Evolutionary conservation across 352 stramenopile species (phyloP), one percentile per base, ranked within the genome.

Genomic region (Phytopythium vexans): DNA sequence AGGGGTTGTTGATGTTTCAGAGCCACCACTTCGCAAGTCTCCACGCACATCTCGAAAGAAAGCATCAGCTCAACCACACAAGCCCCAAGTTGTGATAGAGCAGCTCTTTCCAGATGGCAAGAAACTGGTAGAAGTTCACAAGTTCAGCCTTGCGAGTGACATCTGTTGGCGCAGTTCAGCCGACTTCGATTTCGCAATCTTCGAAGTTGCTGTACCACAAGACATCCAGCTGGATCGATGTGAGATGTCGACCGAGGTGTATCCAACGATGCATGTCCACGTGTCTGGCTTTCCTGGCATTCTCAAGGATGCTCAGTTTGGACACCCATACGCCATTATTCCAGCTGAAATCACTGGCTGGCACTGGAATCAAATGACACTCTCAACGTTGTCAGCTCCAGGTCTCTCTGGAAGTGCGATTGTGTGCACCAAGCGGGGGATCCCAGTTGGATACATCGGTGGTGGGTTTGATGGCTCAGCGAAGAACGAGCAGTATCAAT

Each of bases 401-500:
- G 47, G 47, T 54, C 33, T 70, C 8, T 60, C 49, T 54, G 58
- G 47, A 57, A 60, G 52, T 54, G 49, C 36, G 16, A 52, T 67
- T 64, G 48, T 70, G 62, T 67, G 41, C 49, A 64, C 55, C 31
- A 59, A 64, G 53, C 49, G 48, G 46, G 55, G 60, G 49, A 56
- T 70, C 41, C 51, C 56, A 51, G 52, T 73, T 56, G 64, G 65
- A 74, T 74, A 68, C 47, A 56, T 67, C 52, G 56, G 60, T 64
- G 65, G 56, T 64, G 50, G 50, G 14, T 55, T 58, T 53, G 61
- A 70, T 62, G 61, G 66, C 33, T 70, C 52, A 46, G 43, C 35
- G 37, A 60, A 68, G 11, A 68, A 70, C 61, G 52, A 75, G 56
- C 66, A 72, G 39, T 70, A 65, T 60, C 57, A 70, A 58, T 64